These are phyloP conservation scores for Aspergillus tamarii DNA, from an alignment of 2,329 filamentous ascomycete species.

Conservation along the genomic window DNA sequence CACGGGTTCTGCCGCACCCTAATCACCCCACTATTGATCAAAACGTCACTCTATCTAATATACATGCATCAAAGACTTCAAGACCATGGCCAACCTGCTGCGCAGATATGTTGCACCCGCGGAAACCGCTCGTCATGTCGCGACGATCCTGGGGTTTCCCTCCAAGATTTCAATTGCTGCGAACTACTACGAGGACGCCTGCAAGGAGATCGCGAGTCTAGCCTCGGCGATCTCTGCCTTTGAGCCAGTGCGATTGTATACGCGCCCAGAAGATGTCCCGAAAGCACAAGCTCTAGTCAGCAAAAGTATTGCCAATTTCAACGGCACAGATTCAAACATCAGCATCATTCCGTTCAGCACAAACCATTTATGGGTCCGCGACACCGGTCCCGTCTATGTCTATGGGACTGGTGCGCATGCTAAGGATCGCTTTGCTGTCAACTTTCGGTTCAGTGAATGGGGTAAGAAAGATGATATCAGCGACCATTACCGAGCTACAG, in stretches of 20 bases:
- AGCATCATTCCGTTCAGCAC: slow-evolving; percentile 20
- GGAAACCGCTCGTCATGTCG: slow-evolving; percentile 28
- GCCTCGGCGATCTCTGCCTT: slow-evolving; percentile 33
- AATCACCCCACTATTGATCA: neutral
- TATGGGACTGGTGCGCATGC: slow-evolving; percentile 12
- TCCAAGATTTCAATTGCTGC: slow-evolving; percentile 28
- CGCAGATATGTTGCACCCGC: slow-evolving; percentile 23
- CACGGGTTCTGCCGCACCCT: neutral
- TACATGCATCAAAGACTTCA: neutral
- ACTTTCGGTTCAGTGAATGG: slow-evolving; percentile 27
- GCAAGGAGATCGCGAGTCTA: slow-evolving; percentile 30
- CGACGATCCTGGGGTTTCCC: slow-evolving; percentile 33
- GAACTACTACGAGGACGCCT: slow-evolving; percentile 23
- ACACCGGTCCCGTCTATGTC: slow-evolving; percentile 25
- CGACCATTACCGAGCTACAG: slow-evolving; percentile 16
- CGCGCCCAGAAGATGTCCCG: slow-evolving; percentile 27
- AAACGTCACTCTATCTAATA: neutral
- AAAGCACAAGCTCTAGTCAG: slow-evolving; percentile 17
- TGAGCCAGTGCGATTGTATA: slow-evolving; percentile 36
- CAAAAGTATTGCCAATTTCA: slow-evolving; percentile 11
- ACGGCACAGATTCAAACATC: slow-evolving; percentile 14
- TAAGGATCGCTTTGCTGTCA: slow-evolving; percentile 15
- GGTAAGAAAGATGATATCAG: slow-evolving; percentile 20
- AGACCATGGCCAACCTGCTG: neutral
- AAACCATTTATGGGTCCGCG: slow-evolving; percentile 26